Base-by-base conservation (phyloP, 75 land plant species). In the Pinus tabuliformis region DNA sequence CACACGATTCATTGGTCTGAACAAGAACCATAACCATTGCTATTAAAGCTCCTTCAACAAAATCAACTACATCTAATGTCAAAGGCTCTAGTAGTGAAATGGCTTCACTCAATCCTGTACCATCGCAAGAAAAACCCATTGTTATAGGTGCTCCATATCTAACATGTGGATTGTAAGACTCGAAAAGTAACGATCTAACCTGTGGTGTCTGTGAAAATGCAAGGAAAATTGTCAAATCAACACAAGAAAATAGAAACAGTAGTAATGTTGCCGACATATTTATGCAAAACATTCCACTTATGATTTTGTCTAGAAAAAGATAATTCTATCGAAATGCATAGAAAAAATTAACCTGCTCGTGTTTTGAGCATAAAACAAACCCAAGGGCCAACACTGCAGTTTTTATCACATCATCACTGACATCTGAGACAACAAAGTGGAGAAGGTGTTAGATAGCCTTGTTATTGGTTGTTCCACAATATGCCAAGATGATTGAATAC, bases 341-440 rank as follows among this genome's bases (percentile, higher is more conserved):
- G 2, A 68, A 13, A 37, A 18, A 3, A 56, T 37, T 42, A 22
- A 82, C 83, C 83, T 82, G 88, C 42, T 83, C 85, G 26, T 86
- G 88, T 74, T 86, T 86, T 0, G 86, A 79, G 57, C 81, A 86
- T 14, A 86, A 79, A 15, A 86, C 88, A 77, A 86, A 86, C 0
- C 88, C 88, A 20, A 86, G 81, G 20, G 88, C 88, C 58, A 86
- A 59, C 33, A 86, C 88, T 56, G 88, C 88, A 13, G 88, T 78
- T 80, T 86, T 76, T 56, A 86, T 71, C 2, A 86, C 88, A 73
- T 86, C 88, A 56, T 86, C 86, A 16, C 88, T 86, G 0, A 86
- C 88, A 74, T 86, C 88, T 57, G 88, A 86, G 14, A 86, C 88
- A 60, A 86, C 88, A 80, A 86, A 86, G 59, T 86, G 88, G 58